phyloP scores from a whole-genome alignment of 257 asterid species.

The Penstemon eatonii region DNA sequence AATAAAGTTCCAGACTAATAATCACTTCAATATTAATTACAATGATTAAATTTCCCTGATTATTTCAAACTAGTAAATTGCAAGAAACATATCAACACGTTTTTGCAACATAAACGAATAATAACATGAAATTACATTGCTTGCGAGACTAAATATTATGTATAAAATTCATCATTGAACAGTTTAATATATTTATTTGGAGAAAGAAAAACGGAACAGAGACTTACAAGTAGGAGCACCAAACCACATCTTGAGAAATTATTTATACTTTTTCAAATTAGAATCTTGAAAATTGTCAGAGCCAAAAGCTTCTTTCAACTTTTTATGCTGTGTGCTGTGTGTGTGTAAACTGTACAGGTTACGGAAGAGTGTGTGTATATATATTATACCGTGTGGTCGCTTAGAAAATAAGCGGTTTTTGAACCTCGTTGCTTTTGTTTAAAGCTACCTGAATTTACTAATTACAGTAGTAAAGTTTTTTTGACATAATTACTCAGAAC shows the following conservation, averaged over 20 bases:
- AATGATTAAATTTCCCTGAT: background rate
- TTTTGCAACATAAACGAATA: background rate
- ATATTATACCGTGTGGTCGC: slow-evolving; percentile 22
- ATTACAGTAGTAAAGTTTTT: too few species aligned
- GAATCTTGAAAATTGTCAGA: background rate
- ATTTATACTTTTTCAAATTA: background rate
- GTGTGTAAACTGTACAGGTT: too few species aligned
- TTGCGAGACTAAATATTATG: background rate
- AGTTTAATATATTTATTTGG: background rate
- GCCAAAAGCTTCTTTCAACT: background rate
- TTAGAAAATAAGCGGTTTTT: slow-evolving; percentile 25
- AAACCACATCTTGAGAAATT: background rate
- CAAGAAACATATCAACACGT: background rate
- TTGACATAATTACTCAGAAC: too few species aligned
- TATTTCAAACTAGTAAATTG: background rate
- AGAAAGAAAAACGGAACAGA: background rate
- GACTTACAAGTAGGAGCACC: slow-evolving; percentile 4
- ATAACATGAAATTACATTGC: background rate
- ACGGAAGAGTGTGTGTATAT: background rate
- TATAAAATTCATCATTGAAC: background rate
- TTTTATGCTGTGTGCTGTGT: background rate
- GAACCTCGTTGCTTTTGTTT: slow-evolving; percentile 27
- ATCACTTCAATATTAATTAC: background rate
- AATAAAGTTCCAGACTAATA: background rate
- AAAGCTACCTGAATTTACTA: slow-evolving; percentile 16